Base-by-base conservation (phyloP, 345 rosid species). In the Pseudoturritis turrita region DNA sequence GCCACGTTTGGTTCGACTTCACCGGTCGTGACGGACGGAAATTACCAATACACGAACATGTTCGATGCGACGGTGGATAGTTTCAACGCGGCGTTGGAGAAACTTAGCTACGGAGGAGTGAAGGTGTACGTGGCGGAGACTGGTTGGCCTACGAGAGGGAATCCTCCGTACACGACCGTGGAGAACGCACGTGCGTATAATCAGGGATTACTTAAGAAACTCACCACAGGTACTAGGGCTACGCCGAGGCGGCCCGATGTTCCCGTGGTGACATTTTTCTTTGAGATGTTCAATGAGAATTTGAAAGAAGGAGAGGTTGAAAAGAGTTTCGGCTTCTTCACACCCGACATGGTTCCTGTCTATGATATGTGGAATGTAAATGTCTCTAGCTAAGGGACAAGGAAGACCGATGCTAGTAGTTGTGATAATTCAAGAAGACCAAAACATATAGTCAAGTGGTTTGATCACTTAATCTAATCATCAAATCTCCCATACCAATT, bases 1-100 rank as follows among this genome's bases (percentile, higher is more conserved):
- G 83, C 79, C 4, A 35, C 56, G 53, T 65, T 83, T 57, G 29
- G 25, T 1, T 53, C 79, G 3, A 21, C 15, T 0, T 12, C 28
- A 12, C 58, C 81, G 0, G 78, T 77, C 4, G 75, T 71, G 14
- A 12, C 0, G 1, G 83, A 86, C 40, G 78, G 82, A 0, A 8
- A 13, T 19, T 55, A 65, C 13, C 29, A 46, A 1, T 83, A 83
- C 14, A 31, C 12, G 22, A 78, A 73, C 64, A 6, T 83, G 10
- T 73, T 79, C 23, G 80, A 83, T 7, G 82, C 77, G 3, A 66
- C 66, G 41, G 54, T 78, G 6, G 86, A 81, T 51, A 67, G 75
- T 18, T 31, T 65, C 17, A 23, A 73, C 12, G 49, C 69, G 0
- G 84, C 80, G 0, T 3, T 80, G 26, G 50, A 68, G 51, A 68